Evolutionary conservation across 2,329 filamentous ascomycete genomes (phyloP).

Genomic region (Monilinia polystroma): DNA sequence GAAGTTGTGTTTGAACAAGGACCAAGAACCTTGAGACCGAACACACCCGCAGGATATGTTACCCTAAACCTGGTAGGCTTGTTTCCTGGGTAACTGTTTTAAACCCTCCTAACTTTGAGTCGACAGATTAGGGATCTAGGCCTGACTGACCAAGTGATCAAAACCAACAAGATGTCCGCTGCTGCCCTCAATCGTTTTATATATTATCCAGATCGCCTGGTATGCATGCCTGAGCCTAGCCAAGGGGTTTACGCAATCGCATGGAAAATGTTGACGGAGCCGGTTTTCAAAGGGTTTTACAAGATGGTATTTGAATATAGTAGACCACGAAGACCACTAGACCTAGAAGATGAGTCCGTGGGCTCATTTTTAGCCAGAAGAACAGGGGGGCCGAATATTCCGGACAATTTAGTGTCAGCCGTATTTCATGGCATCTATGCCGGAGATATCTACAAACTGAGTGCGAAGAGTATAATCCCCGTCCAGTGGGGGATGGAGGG

Average conservation of each 20-base stretch:
- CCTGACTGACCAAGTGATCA: conserved; percentile 56
- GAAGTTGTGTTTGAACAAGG: conserved; percentile 79
- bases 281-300: conserved; percentile 52
- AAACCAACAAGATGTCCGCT: conserved; percentile 50
- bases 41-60: conserved; percentile 31
- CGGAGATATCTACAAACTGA: conserved; percentile 80
- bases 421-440: conserved; percentile 87
- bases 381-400: conserved; percentile 52
- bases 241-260: conserved; percentile 40
- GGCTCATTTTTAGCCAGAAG: conserved; percentile 61
- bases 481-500: conserved; percentile 33
- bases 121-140: conserved; percentile 57
- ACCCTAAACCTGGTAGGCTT: conserved; percentile 31
- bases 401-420: conserved; percentile 74
- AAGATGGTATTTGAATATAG: conserved; percentile 37
- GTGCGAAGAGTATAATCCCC: conserved; percentile 58
- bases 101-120: conserved; percentile 22
- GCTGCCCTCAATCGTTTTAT: conserved; percentile 69
- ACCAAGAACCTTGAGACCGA: conserved; percentile 54
- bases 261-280: conserved; percentile 49
- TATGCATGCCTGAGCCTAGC: conserved; percentile 55
- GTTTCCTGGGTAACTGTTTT: conserved; percentile 24
- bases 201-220: conserved; percentile 84
- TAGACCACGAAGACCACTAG: conserved; percentile 38
- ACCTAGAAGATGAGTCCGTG: conserved; percentile 66